Evolutionary conservation across 495 filamentous ascomycete species (phyloP), one percentile per base, ranked within the genome.

Genomic region (Neurospora sp.): DNA sequence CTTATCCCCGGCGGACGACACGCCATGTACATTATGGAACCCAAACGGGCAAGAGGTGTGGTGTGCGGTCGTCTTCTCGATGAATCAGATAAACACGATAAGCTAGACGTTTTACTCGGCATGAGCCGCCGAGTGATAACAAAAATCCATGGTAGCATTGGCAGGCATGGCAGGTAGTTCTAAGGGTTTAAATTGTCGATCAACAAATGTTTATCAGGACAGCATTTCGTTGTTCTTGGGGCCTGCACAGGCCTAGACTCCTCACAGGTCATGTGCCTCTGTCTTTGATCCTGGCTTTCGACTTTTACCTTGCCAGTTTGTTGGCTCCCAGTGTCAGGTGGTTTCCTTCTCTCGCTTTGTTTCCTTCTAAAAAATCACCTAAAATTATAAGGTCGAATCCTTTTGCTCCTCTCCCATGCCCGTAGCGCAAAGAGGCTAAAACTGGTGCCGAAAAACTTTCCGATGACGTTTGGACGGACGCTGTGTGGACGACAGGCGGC

Each of bases 401-500:
- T 62, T 34, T 62, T 17, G 21, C 11, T 24, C 21, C 6, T 3
- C 54, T 21, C 48, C 54, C 13, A 62, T 62, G 54, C 28, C 48
- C 21, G 11, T 28, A 59, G 54, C 54, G 54, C 54, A 62, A 34
- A 62, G 54, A 34, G 54, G 15, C 54, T 8, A 66, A 34, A 15
- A 9, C 54, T 66, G 28, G 54, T 15, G 28, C 28, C 31, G 54
- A 66, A 66, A 66, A 66, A 36, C 54, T 66, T 66, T 66, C 54
- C 54, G 54, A 66, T 66, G 54, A 66, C 54, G 54, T 66, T 66
- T 66, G 6, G 28, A 62, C 13, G 48, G 48, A 31, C 13, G 48
- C 48, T 62, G 54, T 62, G 28, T 66, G 54, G 54, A 31, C 54
- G 54, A 34, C 54, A 66, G 54, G 54, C 54, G 70, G 73, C 76